Evolutionary conservation across 768 basidiomycete genomes (phyloP), one percentile per base, ranked within the genome.

Genomic region (Lactifluus piperatus): DNA sequence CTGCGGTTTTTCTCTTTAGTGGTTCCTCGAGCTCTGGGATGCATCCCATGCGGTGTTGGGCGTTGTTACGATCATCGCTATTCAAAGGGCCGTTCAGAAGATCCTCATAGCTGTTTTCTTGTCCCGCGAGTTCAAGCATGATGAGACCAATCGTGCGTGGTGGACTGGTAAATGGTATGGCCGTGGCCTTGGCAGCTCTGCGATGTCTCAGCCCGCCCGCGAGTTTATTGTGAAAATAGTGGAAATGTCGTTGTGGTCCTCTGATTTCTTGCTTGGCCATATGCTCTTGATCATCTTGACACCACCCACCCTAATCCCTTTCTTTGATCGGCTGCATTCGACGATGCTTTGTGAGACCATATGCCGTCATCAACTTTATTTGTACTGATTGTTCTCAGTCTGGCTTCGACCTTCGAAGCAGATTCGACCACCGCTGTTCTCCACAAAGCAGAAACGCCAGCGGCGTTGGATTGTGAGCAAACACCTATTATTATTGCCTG

Each of bases 141-240:
- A 99, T 70, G 94, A 98, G 74, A 94, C 92, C 36, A 98, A 98
- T 75, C 81, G 92, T 27, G 94, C 94, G 7, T 99, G 95, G 95
- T 99, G 97, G 97, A 95, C 94, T 32, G 94, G 94, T 48, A 79
- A 85, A 69, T 97, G 97, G 97, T 95, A 94, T 71, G 94, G 94
- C 44, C 86, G 94, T 51, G 93, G 93, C 4, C 80, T 99, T 26
- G 94, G 95, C 44, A 68, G 82, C 5, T 86, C 92, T 70, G 93
- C 87, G 44, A 90, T 95, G 84, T 94, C 92, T n/a, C 97, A 98
- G 70, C 95, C 95, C 52, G 92, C 89, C 29, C 88, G 97, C 69
- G 97, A 98, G 77, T 97, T 92, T 67, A 75, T 97, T 63, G 95
- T 98, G 76, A 99, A 99, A 80, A 89, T 94, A 62, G 91, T 98